Evolutionary conservation across 1,284 basidiomycete genomes (phyloP), one percentile per base, ranked within the genome.

Genomic region (Ceratobasidium sp.): DNA sequence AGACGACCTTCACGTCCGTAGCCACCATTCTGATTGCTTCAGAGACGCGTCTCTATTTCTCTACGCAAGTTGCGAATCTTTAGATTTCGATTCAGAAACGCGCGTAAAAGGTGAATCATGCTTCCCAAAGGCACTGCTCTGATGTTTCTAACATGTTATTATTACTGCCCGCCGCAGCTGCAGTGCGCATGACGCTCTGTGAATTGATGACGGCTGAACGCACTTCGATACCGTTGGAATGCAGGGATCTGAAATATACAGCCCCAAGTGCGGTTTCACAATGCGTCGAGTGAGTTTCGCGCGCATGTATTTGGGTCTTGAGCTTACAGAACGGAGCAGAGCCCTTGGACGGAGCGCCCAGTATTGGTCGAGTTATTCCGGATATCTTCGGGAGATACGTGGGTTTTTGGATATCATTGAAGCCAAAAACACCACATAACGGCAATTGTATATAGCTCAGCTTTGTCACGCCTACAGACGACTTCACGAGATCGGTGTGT

Each of bases 351-450:
- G 72, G 8, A 73, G 72, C 32, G 65, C 72, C 39, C 72, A 73
- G 26, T 55, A 73, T 55, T 73, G 72, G 72, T 73, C 72, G 45
- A 73, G 72, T 30, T 73, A 73, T 57, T 73, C 72, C 3, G 72
- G 72, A 26, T 73, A 73, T 28, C 48, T 73, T 21, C 48, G 72
- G 36, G 72, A 73, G 43, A 73, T 73, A 67, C 72, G 72, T 73
- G 32, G 36, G 72, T 26, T 32, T 26, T 23, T 32, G 14, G 3
- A 21, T 10, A 45, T 34, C 34, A 28, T 9, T 69, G 23, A 26
- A 23, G 16, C 36, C 23, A 43, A 12, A n/a, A 18, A 14, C 55
- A 69, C 4, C 14, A 3, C 16, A 10, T 59, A 21, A 28, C 52
- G 26, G 18, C 16, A 6, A 34, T n/a, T n/a, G n/a, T 23, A 18